phyloP scores from a whole-genome alignment of 805 yeast genomes.

The Scheffersomyces stipitis region DNA sequence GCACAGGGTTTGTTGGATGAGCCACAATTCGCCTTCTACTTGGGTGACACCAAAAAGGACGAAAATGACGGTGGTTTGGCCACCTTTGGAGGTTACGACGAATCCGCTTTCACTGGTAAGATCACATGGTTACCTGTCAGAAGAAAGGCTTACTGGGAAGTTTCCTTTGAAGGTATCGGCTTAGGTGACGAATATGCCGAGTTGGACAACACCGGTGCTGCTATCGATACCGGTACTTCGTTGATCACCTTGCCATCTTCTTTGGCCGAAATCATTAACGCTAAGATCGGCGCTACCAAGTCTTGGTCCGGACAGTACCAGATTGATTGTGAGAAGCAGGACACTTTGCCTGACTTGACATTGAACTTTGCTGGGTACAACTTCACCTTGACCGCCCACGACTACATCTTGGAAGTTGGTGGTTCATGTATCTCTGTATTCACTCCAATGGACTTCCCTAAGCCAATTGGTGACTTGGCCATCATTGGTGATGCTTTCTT shows the following conservation, averaged over 20 bases:
- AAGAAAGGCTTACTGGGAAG: constrained; percentile 99
- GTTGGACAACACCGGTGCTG: constrained; percentile 86
- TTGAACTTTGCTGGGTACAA: constrained; percentile 87
- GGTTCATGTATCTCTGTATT: constrained; percentile 96
- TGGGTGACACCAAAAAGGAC: constrained; percentile 72
- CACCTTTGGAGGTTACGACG: constrained; percentile 93
- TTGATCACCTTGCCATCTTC: constrained; percentile 93
- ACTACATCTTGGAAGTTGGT: constrained; percentile 89
- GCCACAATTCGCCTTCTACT: constrained; percentile 84
- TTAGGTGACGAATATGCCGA: constrained; percentile 90
- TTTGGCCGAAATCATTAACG: constrained; percentile 90
- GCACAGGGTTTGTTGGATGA: constrained; percentile 77
- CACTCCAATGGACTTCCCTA: constrained; percentile 97
- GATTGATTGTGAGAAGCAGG: constrained; percentile 86
- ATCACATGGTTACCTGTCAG: constrained; percentile 96
- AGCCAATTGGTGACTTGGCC: constrained; percentile 94
- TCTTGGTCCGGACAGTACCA: constrained; percentile 97
- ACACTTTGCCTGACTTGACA: constrained; percentile 84
- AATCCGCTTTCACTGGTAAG: constrained; percentile 72
- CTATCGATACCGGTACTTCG: constrained; percentile 98
- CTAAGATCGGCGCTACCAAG: constrained; percentile 96
- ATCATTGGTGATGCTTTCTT: constrained; percentile 97
- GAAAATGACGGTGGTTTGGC: constrained; percentile 83
- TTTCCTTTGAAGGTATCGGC: constrained; percentile 83
- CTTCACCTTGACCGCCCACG: constrained; percentile 86